Evolutionary conservation across 176 grass and related monocot genomes (phyloP).

Genomic region (Phoenix roebelenii): DNA sequence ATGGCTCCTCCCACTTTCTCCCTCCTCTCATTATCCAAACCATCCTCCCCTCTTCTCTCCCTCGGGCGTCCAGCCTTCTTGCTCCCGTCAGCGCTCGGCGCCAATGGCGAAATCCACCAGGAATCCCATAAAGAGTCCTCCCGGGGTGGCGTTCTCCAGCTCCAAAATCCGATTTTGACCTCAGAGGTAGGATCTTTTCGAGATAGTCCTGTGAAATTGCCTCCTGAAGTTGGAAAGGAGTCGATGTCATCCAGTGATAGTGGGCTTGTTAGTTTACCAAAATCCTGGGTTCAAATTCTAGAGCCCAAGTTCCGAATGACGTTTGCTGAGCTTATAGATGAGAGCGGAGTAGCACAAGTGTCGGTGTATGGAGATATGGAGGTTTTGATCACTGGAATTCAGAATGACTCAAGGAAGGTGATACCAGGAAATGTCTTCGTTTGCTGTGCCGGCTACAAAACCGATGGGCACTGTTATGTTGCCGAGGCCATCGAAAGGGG

Average conservation of each 20-base stretch:
- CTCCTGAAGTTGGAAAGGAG: neutral
- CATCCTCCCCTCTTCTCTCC: constrained; percentile 18
- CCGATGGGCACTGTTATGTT: constrained; percentile 34
- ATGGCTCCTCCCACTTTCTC: constrained; percentile 19
- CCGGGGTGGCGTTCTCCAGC: constrained; percentile 45
- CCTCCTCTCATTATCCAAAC: constrained; percentile 15
- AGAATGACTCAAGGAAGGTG: constrained; percentile 62
- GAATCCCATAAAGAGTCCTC: constrained; percentile 79
- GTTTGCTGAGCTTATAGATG: constrained; percentile 82
- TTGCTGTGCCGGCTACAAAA: constrained; percentile 32
- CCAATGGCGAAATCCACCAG: constrained; percentile 31
- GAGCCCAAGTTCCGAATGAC: constrained; percentile 76
- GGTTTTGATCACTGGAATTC: constrained; percentile 57
- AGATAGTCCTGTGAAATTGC: neutral
- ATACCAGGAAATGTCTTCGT: constrained; percentile 64
- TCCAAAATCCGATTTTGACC: constrained; percentile 41
- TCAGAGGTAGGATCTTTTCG: constrained; percentile 4
- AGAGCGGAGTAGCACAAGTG: constrained; percentile 84
- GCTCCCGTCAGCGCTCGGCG: constrained; percentile 9
- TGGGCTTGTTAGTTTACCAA: constrained; percentile 36
- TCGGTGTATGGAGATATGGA: constrained; percentile 80
- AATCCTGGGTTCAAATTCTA: constrained; percentile 26
- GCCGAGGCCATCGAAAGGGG: constrained; percentile 84
- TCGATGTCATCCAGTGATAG: constrained; percentile 22
- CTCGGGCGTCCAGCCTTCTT: constrained; percentile 1